Base-by-base conservation (phyloP, 2,329 filamentous ascomycete species). In the Mollisia scopiformis region DNA sequence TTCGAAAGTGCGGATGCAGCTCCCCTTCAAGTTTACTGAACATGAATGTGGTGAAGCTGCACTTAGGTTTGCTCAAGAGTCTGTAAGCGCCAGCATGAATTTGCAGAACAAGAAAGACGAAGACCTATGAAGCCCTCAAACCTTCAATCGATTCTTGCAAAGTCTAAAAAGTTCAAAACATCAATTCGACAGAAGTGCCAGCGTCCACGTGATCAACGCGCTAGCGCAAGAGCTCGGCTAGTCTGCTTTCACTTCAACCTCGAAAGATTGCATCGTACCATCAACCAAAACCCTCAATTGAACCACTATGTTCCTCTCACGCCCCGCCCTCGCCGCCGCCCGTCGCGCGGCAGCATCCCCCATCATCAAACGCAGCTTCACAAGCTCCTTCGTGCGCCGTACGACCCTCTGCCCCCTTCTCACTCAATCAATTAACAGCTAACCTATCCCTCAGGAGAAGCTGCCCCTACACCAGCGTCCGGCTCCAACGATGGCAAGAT, bases 331-430 rank as follows among this genome's bases (percentile, higher is more conserved):
- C 68, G 78, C 82, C 69, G 84, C 80, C 74, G 85, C 84, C 73
- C 86, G 86, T 75, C 84, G 86, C 65, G 85, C 81, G 28, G 80
- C 81, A 73, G 78, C 80, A 64, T 71, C 77, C 59, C 83, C 85
- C 68, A 77, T 78, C 66, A 76, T 82, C 73, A 80, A 81, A 71
- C 85, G 86, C 76, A 81, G 78, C 77, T 86, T 89, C 75, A 77
- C 82, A 68, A 86, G 81, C 74, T 83, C 85, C 65, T 77, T 85
- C 69, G 76, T 84, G 74, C 85, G 85, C 78, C 82, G 86, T 88
- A 86, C 77, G 81, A 72, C 25, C 59, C 60, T 59, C 68, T 72
- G 70, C 63, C 62, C 68, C 72, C 71, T 62, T 62, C 37, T 61
- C 46, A 49, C 46, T 30, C 47, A 16, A 37, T 46, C 35, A 51